A percentile compares a stretch with the other conserved stretches of the same genome.
Evolutionary conservation across 2,329 filamentous ascomycete genomes (phyloP).

Genomic region (Shiraia bambusicola): DNA sequence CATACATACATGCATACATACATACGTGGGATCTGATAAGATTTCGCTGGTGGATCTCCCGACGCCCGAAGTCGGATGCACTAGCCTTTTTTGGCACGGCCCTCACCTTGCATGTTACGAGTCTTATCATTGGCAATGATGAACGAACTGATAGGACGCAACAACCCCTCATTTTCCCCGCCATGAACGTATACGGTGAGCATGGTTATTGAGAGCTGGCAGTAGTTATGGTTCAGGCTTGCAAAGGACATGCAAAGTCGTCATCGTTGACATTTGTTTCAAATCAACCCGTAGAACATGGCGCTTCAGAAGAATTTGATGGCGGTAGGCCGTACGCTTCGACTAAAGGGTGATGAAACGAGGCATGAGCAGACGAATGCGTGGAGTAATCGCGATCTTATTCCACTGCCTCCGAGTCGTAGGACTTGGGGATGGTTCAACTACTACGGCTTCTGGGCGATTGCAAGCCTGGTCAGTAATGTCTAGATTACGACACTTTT

Average conservation of each 20-base stretch:
- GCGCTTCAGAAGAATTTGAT: conserved; percentile 13
- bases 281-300: no score
- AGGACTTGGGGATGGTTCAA: conserved; percentile 47
- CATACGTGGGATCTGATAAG: conserved; percentile 19
- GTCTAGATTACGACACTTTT: no score
- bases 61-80: neutral
- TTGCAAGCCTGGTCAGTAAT: conserved; percentile 30
- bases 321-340: conserved; percentile 35
- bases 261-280: no score
- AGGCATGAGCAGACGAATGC: conserved; percentile 51
- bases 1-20: no score
- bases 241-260: no score
- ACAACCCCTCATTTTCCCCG: no score
- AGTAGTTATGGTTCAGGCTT: no score
- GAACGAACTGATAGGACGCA: no score
- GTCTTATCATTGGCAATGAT: neutral
- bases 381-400: conserved; percentile 44
- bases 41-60: conserved; percentile 12
- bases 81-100: neutral
- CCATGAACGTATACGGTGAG: no score
- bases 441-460: conserved; percentile 48
- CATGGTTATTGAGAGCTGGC: no score
- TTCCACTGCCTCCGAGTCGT: conserved; percentile 43
- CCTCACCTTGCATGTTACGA: neutral
- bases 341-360: conserved; percentile 44